phyloP scores from a whole-genome alignment of 208 protist species.

The Naegleria lovaniensis region DNA sequence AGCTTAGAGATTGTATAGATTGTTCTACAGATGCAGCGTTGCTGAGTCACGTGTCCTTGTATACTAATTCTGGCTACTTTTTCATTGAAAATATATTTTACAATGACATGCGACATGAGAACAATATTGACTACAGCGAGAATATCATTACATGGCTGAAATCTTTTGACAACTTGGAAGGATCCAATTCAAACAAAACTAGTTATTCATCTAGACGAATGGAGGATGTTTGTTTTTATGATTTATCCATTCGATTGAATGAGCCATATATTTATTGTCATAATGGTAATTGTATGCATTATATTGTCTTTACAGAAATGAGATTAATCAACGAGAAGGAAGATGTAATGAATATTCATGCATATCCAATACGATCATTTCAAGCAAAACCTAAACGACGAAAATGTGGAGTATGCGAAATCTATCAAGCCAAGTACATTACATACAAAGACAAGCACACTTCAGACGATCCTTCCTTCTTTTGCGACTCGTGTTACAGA shows the following conservation, averaged over 20 bases:
- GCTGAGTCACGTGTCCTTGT: not conserved
- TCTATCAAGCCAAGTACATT: slow-evolving; percentile 48
- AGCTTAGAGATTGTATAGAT: slow-evolving; percentile 45
- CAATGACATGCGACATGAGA: slow-evolving; percentile 41
- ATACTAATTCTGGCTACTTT: slow-evolving; percentile 40
- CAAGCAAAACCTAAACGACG: slow-evolving; percentile 44
- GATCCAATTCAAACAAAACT: not conserved
- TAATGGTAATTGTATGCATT: slow-evolving; percentile 47
- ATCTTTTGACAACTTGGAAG: not conserved
- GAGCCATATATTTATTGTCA: slow-evolving; percentile 47
- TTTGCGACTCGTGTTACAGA: slow-evolving; percentile 47
- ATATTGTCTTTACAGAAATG: slow-evolving; percentile 42
- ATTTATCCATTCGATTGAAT: slow-evolving; percentile 40
- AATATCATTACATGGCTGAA: slow-evolving; percentile 7
- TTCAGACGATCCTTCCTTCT: slow-evolving; percentile 39
- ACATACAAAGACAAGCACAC: slow-evolving; percentile 37
- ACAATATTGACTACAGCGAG: slow-evolving; percentile 42
- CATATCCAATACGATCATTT: slow-evolving; percentile 44
- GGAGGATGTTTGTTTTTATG: slow-evolving; percentile 41
- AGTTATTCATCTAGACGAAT: slow-evolving; percentile 31
- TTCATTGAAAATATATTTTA: slow-evolving; percentile 58
- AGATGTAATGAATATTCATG: slow-evolving; percentile 30
- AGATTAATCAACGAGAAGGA: slow-evolving; percentile 24
- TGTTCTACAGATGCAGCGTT: slow-evolving; percentile 36
- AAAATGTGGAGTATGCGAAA: slow-evolving; percentile 54